phyloP scores from a whole-genome alignment of 331 rosid species.

The Pyracantha coccinea region DNA sequence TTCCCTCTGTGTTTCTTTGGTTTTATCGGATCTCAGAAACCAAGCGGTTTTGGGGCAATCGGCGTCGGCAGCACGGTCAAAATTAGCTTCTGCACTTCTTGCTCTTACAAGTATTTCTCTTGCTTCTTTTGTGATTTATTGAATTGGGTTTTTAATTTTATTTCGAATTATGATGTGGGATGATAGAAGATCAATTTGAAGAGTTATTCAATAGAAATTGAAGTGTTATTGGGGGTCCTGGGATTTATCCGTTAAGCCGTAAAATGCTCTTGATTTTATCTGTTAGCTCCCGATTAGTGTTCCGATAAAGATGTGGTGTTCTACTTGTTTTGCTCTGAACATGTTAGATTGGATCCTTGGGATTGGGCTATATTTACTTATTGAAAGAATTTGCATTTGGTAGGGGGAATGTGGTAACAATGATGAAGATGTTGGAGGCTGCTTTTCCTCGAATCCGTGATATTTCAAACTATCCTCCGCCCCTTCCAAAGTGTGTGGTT shows the following conservation, averaged over 20 bases:
- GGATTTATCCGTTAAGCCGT: not conserved
- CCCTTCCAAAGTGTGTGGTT: too few relatives aligned
- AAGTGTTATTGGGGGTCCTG: not conserved
- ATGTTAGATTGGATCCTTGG: not conserved
- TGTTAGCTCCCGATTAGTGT: not conserved
- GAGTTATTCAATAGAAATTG: not conserved
- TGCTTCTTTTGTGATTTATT: not conserved
- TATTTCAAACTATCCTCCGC: constrained; percentile 48
- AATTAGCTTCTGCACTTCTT: constrained; percentile 63
- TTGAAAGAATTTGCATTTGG: not conserved
- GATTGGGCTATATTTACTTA: not conserved
- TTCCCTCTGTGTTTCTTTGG: not conserved
- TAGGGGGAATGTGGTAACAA: constrained; percentile 68
- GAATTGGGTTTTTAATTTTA: not conserved
- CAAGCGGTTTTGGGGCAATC: constrained; percentile 21
- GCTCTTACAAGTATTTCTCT: constrained; percentile 52
- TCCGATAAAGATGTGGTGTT: not conserved
- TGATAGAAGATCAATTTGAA: not conserved
- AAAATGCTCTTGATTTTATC: not conserved
- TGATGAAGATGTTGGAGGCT: constrained; percentile 56
- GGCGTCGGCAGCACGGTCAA: constrained; percentile 54
- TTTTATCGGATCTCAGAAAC: constrained; percentile 28
- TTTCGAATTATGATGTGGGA: not conserved
- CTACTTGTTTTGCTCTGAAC: not conserved
- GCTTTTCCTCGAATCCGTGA: constrained; percentile 62